A percentile compares a stretch with the other conserved stretches of the same genome.
Evolutionary conservation across 1,284 basidiomycete genomes (phyloP).

Genomic region (Malassezia vespertilionis): DNA sequence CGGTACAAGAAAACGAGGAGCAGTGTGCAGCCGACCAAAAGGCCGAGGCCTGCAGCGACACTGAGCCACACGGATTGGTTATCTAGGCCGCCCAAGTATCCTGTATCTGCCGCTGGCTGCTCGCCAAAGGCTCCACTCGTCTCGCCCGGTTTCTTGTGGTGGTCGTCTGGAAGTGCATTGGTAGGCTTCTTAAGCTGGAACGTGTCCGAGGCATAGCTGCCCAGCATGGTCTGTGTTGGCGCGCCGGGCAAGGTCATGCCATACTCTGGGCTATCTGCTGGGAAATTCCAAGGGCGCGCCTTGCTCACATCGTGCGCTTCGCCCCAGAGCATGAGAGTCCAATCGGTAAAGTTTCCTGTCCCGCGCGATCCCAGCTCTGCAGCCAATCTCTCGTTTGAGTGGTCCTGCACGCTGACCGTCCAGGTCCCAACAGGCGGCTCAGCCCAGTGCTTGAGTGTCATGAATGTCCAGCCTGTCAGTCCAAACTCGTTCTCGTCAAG

Average conservation of each 20-base stretch:
- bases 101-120: slow-evolving; percentile 57
- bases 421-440: slow-evolving; percentile 86
- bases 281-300: slow-evolving; percentile 50
- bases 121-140: slow-evolving; percentile 30
- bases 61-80: slow-evolving; percentile 74
- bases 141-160: slow-evolving; percentile 50
- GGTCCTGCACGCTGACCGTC: slow-evolving; percentile 56
- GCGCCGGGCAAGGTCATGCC: slow-evolving; percentile 52
- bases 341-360: slow-evolving; percentile 69
- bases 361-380: slow-evolving; percentile 48
- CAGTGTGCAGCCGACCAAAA: slow-evolving; percentile 63
- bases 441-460: slow-evolving; percentile 97
- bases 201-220: slow-evolving; percentile 37
- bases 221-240: slow-evolving; percentile 31
- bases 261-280: slow-evolving; percentile 32
- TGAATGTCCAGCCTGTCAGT: slow-evolving; percentile 89
- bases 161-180: slow-evolving; percentile 71
- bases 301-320: slow-evolving; percentile 64
- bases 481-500: slow-evolving; percentile 63
- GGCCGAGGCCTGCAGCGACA: slow-evolving; percentile 60
- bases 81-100: slow-evolving; percentile 66
- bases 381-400: slow-evolving; percentile 65
- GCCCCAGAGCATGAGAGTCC: slow-evolving; percentile 90
- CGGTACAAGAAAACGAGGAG: slow-evolving; percentile 51
- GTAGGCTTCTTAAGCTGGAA: slow-evolving; percentile 61